A percentile compares a stretch with the other conserved stretches of the same genome.
Conservation (phyloP, 106 monocot genomes). For the Dendrobium nobile region DNA sequence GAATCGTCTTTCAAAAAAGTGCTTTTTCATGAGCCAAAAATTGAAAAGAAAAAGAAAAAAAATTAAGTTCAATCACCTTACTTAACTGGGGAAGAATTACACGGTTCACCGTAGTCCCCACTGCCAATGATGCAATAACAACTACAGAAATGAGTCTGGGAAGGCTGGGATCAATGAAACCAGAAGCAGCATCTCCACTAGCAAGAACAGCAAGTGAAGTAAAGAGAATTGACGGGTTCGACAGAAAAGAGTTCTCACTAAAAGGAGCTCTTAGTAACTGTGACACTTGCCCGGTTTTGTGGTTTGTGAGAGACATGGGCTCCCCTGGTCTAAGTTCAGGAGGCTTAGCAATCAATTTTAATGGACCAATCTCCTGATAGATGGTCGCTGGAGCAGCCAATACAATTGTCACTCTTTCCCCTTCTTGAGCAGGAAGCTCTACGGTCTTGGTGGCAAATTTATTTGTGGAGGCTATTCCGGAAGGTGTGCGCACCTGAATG, state of each 20-base stretch:
- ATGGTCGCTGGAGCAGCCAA: slow-evolving; percentile 63
- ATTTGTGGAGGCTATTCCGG: slow-evolving; percentile 74
- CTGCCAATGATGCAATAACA: slow-evolving; percentile 54
- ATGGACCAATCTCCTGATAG: slow-evolving; percentile 55
- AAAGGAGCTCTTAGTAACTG: slow-evolving; percentile 62
- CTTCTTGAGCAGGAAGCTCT: slow-evolving; percentile 95
- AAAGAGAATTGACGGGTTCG: slow-evolving; percentile 51
- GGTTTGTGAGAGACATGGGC: slow-evolving; percentile 87
- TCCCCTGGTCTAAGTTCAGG: slow-evolving; percentile 58
- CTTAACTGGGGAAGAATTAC: slow-evolving; percentile 66
- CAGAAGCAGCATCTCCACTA: slow-evolving; percentile 69
- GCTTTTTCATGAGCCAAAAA: not conserved
- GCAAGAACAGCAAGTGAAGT: slow-evolving; percentile 77
- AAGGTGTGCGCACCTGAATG: slow-evolving; percentile 67
- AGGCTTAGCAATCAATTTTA: slow-evolving; percentile 52
- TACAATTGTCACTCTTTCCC: slow-evolving; percentile 83
- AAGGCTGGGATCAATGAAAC: slow-evolving; percentile 65
- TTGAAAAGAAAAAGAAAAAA: not conserved
- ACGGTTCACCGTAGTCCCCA: slow-evolving; percentile 54
- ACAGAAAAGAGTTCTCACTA: slow-evolving; percentile 37
- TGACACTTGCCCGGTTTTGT: slow-evolving; percentile 62
- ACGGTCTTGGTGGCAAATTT: slow-evolving; percentile 79
- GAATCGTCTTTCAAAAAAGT: not conserved
- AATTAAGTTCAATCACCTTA: slow-evolving; percentile 40
- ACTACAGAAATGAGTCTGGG: slow-evolving; percentile 56